Conservation (phyloP, 306 rosid species). For the Begonia fuchsioides region DNA sequence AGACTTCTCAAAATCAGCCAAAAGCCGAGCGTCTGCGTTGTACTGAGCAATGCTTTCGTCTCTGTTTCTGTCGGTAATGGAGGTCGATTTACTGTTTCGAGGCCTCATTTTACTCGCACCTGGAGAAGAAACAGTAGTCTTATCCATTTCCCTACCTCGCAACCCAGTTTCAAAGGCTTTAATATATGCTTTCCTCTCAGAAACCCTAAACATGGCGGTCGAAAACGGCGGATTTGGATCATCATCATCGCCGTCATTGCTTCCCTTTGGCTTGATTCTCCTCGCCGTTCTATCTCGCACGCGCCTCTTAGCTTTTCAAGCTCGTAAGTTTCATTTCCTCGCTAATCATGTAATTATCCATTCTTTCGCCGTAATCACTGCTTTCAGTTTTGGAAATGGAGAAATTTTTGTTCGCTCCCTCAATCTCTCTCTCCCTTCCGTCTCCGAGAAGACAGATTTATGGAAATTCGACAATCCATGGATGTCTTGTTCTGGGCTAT, state of each 20-base stretch:
- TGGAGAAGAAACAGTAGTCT: constrained; percentile 31
- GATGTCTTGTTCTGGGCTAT: too few relatives aligned
- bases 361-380: too few relatives aligned
- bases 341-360: too few relatives aligned
- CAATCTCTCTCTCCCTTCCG: too few relatives aligned
- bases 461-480: too few relatives aligned
- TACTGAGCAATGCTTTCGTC: constrained; percentile 33
- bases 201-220: not conserved
- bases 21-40: constrained; percentile 51
- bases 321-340: too few relatives aligned
- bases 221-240: constrained; percentile 3
- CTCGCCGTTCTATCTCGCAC: constrained; percentile 3
- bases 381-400: too few relatives aligned
- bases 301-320: constrained; percentile 9
- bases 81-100: not conserved
- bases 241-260: constrained; percentile 3
- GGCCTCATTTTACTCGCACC: constrained; percentile 32
- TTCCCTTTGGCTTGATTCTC: constrained; percentile 1
- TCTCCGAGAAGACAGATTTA: too few relatives aligned
- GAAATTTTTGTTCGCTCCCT: too few relatives aligned
- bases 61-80: constrained; percentile 9
- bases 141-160: constrained; percentile 24
- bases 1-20: constrained; percentile 56
- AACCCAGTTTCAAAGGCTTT: constrained; percentile 15
- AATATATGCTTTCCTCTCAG: constrained; percentile 5